Evolutionary conservation across 805 yeast species (phyloP).

Genomic region (Ogataea henricii): DNA sequence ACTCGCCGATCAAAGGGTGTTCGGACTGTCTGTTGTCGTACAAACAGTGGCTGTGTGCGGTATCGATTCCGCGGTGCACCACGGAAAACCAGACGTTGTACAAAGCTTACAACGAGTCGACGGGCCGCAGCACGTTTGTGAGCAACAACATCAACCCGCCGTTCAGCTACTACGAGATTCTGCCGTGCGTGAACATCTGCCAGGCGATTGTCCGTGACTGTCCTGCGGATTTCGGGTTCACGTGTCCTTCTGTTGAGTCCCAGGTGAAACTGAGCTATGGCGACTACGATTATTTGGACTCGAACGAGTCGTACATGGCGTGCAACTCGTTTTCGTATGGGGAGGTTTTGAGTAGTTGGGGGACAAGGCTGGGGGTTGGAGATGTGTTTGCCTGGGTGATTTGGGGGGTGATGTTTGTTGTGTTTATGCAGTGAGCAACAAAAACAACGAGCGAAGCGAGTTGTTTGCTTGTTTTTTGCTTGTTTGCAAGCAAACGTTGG

Average conservation of each 20-base stretch:
- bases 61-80: conserved; percentile 84
- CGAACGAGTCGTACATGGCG: conserved; percentile 28
- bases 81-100: conserved; percentile 49
- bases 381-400: conserved; percentile 8
- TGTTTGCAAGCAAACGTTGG: too few species aligned
- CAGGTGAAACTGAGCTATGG: conserved; percentile 43
- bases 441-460: too few species aligned
- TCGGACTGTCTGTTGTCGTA: conserved; percentile 70
- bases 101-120: conserved; percentile 44
- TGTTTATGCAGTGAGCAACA: not conserved
- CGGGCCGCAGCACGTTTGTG: conserved; percentile 63
- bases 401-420: conserved; percentile 7
- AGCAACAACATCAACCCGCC: conserved; percentile 55
- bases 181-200: conserved; percentile 87
- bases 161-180: conserved; percentile 66
- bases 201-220: conserved; percentile 78
- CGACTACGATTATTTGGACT: conserved; percentile 39
- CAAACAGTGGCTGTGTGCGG: conserved; percentile 86
- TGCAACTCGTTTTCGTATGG: conserved; percentile 37
- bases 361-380: not conserved
- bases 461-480: too few species aligned
- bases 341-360: conserved; percentile 6
- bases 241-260: conserved; percentile 59
- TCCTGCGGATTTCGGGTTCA: conserved; percentile 73
- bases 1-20: conserved; percentile 76